Percentiles rank a stretch among this genome's conserved stretches.
Evolutionary conservation across 768 basidiomycete species (phyloP).

Genomic region (Lentinus brumalis): DNA sequence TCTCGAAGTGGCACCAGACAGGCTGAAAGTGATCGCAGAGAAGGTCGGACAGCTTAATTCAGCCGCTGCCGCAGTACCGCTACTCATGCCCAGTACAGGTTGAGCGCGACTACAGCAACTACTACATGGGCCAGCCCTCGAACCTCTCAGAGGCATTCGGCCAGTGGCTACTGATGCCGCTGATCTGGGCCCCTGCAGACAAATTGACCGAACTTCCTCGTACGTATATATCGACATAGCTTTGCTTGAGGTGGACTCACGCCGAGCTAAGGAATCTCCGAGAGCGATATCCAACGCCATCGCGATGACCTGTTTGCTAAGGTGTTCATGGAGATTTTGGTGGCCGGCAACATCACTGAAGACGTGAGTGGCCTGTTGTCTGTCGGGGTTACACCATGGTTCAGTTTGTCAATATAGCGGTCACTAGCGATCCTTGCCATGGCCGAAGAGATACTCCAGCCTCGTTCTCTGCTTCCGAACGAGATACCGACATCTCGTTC

Average conservation of each 20-base stretch:
- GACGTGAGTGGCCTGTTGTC: slow-evolving; percentile 29
- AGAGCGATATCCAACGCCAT: slow-evolving; percentile 43
- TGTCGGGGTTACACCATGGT: not conserved
- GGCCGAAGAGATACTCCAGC: slow-evolving; percentile 39
- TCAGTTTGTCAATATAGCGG: slow-evolving; percentile 32
- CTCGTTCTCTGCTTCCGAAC: slow-evolving; percentile 37
- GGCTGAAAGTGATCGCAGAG: slow-evolving; percentile 49
- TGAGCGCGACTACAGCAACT: slow-evolving; percentile 44
- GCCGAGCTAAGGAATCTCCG: slow-evolving; percentile 37
- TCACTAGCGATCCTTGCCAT: slow-evolving; percentile 40
- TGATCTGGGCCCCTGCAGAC: slow-evolving; percentile 44
- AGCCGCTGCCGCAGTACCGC: not conserved
- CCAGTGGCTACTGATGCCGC: slow-evolving; percentile 41
- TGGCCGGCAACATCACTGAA: slow-evolving; percentile 48
- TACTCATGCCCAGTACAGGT: slow-evolving; percentile 25
- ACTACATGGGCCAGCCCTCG: slow-evolving; percentile 36
- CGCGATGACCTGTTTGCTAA: slow-evolving; percentile 40
- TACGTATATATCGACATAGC: slow-evolving; percentile 26
- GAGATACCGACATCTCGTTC: slow-evolving; percentile 44
- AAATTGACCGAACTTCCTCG: slow-evolving; percentile 42
- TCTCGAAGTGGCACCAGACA: slow-evolving; percentile 40
- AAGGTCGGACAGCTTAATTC: slow-evolving; percentile 33
- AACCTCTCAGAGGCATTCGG: slow-evolving; percentile 37
- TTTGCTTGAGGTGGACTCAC: not conserved
- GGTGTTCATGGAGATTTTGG: slow-evolving; percentile 44